Evolutionary conservation across 208 protist species (phyloP).

Genomic region (Crithidia acanthocephali): DNA sequence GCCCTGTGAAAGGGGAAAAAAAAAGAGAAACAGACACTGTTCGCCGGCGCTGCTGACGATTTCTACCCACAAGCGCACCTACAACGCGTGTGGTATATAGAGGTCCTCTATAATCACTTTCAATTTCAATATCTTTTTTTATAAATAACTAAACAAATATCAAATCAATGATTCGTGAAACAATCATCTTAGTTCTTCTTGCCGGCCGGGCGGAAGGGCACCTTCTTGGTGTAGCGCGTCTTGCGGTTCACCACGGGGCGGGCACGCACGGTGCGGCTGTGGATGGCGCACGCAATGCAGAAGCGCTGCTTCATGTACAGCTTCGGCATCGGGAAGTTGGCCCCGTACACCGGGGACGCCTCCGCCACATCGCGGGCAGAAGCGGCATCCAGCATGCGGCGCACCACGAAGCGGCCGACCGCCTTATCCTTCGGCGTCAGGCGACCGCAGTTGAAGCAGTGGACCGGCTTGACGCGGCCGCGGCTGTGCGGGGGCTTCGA

Average conservation of each 20-base stretch:
- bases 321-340: slow-evolving; percentile 97
- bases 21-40: no score
- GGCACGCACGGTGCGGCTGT: slow-evolving; percentile 97
- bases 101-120: no score
- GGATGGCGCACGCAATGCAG: slow-evolving; percentile 99
- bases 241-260: slow-evolving; percentile 84
- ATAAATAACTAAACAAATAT: slow-evolving; percentile 16
- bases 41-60: no score
- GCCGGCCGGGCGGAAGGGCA: slow-evolving; percentile 67
- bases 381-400: slow-evolving; percentile 98
- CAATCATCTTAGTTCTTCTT: slow-evolving; percentile 21
- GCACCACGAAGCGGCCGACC: slow-evolving; percentile 98
- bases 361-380: slow-evolving; percentile 98
- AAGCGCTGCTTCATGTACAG: slow-evolving; percentile 99
- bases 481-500: slow-evolving; percentile 92
- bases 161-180: slow-evolving; percentile 28
- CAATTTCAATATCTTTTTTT: slow-evolving; percentile 11
- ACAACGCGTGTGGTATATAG: no score
- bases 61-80: no score
- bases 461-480: slow-evolving; percentile 89
- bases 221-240: slow-evolving; percentile 85
- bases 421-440: slow-evolving; percentile 97
- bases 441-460: slow-evolving; percentile 95
- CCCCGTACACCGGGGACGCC: slow-evolving; percentile 92
- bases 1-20: no score